Conservation (phyloP, 768 basidiomycete species). For the Tubosaeta sp. region DNA sequence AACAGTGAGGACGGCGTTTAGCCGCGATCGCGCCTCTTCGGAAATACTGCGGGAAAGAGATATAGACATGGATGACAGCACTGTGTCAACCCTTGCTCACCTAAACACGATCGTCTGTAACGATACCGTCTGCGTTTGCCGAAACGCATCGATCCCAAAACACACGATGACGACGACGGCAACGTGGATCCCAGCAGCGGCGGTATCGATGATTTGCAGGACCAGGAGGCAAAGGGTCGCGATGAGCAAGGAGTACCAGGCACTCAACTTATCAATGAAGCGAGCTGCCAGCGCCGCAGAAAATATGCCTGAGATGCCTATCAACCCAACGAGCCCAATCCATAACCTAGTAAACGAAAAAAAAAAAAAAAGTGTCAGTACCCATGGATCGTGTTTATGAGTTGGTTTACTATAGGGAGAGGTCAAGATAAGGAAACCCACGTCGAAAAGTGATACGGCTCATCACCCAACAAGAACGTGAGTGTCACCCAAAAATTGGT, state of each 20-base stretch:
- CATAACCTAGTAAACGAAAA: conserved; percentile 15
- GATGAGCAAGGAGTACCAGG: conserved; percentile 40
- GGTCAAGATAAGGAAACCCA: conserved; percentile 7
- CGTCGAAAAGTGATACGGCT: conserved; percentile 38
- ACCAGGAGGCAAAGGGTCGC: conserved; percentile 29
- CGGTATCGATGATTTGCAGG: conserved; percentile 32
- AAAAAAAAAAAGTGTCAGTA: background rate
- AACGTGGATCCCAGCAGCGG: conserved; percentile 35
- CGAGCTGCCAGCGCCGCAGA: conserved; percentile 25
- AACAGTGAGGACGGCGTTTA: conserved; percentile 26
- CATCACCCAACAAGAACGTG: conserved; percentile 42
- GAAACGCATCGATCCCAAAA: conserved; percentile 38
- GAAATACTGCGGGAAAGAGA: conserved; percentile 19
- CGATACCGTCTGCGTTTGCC: conserved; percentile 38
- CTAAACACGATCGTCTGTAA: conserved; percentile 25
- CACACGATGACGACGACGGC: conserved; percentile 38
- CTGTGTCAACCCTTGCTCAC: conserved; percentile 6
- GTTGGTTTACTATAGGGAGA: background rate
- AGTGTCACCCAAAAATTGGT: conserved; percentile 38
- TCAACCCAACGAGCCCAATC: conserved; percentile 46
- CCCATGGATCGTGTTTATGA: background rate
- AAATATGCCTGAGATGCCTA: conserved; percentile 39
- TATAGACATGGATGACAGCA: background rate
- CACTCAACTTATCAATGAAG: conserved; percentile 30
- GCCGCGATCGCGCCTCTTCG: conserved; percentile 24